These are phyloP conservation scores for Incumbomyces delicatus DNA, from an alignment of 2,329 filamentous ascomycete genomes.

Conservation along the genomic window DNA sequence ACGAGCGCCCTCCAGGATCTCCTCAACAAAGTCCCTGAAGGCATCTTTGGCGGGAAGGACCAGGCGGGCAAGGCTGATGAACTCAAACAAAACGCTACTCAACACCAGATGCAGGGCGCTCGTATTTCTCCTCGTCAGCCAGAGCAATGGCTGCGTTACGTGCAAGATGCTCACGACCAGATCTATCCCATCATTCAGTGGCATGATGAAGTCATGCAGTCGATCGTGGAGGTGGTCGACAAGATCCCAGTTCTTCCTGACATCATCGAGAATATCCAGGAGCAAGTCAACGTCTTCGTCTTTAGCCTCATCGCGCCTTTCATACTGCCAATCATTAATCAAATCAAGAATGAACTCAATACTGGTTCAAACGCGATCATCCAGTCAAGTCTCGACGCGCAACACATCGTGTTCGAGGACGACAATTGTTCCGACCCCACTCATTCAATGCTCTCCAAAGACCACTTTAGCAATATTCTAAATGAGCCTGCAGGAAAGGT, in stretches of 20 bases:
- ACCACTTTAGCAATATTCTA: constrained; percentile 83
- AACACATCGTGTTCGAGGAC: constrained; percentile 77
- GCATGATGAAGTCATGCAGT: constrained; percentile 79
- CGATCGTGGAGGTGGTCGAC: constrained; percentile 67
- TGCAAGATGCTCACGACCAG: constrained; percentile 62
- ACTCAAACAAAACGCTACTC: constrained; percentile 64
- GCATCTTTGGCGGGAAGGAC: constrained; percentile 66
- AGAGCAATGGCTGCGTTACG: constrained; percentile 72
- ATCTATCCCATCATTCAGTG: constrained; percentile 86
- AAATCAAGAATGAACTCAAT: constrained; percentile 77
- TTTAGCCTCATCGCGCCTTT: constrained; percentile 88
- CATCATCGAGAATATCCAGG: constrained; percentile 74
- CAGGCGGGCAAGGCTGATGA: constrained; percentile 68
- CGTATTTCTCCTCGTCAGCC: constrained; percentile 67
- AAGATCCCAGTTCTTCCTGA: constrained; percentile 78
- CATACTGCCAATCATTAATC: constrained; percentile 71
- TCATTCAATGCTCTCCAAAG: constrained; percentile 92
- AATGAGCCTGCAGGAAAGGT: constrained; percentile 82
- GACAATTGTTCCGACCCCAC: constrained; percentile 71
- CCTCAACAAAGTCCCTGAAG: constrained; percentile 69
- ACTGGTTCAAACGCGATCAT: constrained; percentile 84
- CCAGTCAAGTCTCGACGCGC: constrained; percentile 69
- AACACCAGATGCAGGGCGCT: constrained; percentile 66
- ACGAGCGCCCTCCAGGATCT: constrained; percentile 69
- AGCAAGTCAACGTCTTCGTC: constrained; percentile 79